A percentile compares a stretch with the other conserved stretches of the same genome.
These are phyloP conservation scores for Candida qinlingensis DNA, from an alignment of 805 yeast species.

Conservation along the genomic window DNA sequence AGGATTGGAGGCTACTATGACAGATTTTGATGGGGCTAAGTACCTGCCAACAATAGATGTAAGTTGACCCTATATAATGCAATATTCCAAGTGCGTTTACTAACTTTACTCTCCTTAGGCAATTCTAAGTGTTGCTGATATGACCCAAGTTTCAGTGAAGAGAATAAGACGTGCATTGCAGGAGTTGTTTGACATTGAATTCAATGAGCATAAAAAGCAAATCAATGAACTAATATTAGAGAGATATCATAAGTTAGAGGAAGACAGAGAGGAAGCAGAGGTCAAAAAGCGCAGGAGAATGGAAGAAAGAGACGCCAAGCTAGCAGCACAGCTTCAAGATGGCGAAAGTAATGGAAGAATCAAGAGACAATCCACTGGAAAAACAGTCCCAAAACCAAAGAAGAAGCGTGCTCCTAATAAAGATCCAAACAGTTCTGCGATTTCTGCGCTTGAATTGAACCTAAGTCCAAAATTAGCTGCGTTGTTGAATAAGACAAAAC, in stretches of 20 bases:
- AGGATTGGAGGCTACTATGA: slow-evolving; percentile 3
- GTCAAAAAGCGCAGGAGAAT: slow-evolving; percentile 30
- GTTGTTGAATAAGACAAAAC: slow-evolving; percentile 39
- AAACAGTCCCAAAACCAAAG: slow-evolving; percentile 9
- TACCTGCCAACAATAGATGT: slow-evolving; percentile 64
- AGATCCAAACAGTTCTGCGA: slow-evolving; percentile 20
- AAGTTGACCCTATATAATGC: slow-evolving; percentile 20
- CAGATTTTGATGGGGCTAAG: slow-evolving; percentile 9
- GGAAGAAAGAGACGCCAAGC: slow-evolving; percentile 42
- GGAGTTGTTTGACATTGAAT: slow-evolving; percentile 55
- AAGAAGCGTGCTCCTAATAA: slow-evolving; percentile 8
- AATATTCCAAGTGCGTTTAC: neutral
- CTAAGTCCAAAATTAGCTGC: slow-evolving; percentile 47
- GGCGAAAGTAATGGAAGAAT: slow-evolving; percentile 19
- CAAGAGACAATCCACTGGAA: slow-evolving; percentile 8
- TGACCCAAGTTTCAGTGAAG: slow-evolving; percentile 66
- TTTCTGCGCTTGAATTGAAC: slow-evolving; percentile 36
- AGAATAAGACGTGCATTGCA: slow-evolving; percentile 68
- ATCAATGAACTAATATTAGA: slow-evolving; percentile 57
- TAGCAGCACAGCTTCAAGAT: slow-evolving; percentile 45
- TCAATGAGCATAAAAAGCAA: slow-evolving; percentile 44
- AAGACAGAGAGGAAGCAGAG: slow-evolving; percentile 32
- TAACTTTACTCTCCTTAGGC: slow-evolving; percentile 37
- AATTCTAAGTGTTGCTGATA: slow-evolving; percentile 63
- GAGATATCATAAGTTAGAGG: slow-evolving; percentile 46